These are phyloP conservation scores for Epichloe baconii DNA, from an alignment of 2,329 filamentous ascomycete species.

Conservation along the genomic window DNA sequence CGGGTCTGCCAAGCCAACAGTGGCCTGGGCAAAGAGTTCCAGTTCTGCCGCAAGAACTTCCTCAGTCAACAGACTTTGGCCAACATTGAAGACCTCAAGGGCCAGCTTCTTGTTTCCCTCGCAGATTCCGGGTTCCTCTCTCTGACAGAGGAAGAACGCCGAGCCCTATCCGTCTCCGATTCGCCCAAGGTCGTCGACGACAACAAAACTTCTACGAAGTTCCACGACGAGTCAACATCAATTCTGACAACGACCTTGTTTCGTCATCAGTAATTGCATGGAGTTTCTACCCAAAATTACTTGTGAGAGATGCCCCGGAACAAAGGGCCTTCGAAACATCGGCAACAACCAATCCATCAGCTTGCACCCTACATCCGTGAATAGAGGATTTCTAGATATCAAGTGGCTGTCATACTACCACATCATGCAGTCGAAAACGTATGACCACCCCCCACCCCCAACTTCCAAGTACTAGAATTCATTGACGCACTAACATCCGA, in stretches of 20 bases:
- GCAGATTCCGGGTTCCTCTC: slow-evolving; percentile 75
- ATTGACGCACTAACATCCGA: slow-evolving; percentile 5
- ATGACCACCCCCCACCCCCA: slow-evolving; percentile 18
- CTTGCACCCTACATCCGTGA: slow-evolving; percentile 79
- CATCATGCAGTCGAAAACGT: slow-evolving; percentile 85
- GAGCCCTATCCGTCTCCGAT: slow-evolving; percentile 56
- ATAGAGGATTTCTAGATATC: slow-evolving; percentile 54
- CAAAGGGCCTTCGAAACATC: slow-evolving; percentile 78
- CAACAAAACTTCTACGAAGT: slow-evolving; percentile 71
- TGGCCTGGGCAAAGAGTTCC: slow-evolving; percentile 56
- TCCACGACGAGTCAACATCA: slow-evolving; percentile 58
- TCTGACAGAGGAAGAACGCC: slow-evolving; percentile 60
- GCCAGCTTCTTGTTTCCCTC: slow-evolving; percentile 73
- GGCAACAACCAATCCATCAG: slow-evolving; percentile 86
- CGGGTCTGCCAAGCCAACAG: slow-evolving; percentile 57
- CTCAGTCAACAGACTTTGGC: slow-evolving; percentile 75
- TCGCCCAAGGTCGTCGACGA: slow-evolving; percentile 38
- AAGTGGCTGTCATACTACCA: slow-evolving; percentile 92
- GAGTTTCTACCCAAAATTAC: slow-evolving; percentile 90
- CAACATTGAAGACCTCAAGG: slow-evolving; percentile 93
- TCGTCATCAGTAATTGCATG: slow-evolving; percentile 75
- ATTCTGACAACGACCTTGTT: slow-evolving; percentile 69
- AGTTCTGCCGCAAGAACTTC: slow-evolving; percentile 92
- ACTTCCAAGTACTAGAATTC: background rate
- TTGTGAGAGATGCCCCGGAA: slow-evolving; percentile 58